Percentiles rank a stretch among this genome's conserved stretches.
Evolutionary conservation across 495 filamentous ascomycete species (phyloP).

Genomic region (Jackrogersella minutella): DNA sequence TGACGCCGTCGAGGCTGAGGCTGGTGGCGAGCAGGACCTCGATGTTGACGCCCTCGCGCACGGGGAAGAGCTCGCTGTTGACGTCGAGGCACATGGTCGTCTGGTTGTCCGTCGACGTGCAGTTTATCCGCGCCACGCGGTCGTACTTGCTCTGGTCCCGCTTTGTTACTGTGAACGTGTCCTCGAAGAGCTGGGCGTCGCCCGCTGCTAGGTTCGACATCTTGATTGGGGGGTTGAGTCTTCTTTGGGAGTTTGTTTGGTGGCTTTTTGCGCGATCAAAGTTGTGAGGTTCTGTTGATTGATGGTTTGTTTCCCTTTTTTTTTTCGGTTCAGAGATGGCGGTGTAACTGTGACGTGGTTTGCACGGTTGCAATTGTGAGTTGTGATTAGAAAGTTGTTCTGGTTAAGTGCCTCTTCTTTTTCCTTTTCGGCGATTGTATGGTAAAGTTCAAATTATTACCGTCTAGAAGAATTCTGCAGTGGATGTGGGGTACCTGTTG

Average conservation of each 20-base stretch:
- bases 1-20: constrained; percentile 82
- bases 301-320: no score
- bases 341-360: no score
- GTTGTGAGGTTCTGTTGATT: no score
- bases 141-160: constrained; percentile 90
- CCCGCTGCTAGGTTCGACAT: constrained; percentile 61
- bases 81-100: constrained; percentile 87
- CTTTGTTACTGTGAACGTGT: constrained; percentile 81
- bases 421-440: background rate
- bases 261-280: no score
- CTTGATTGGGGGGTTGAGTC: background rate
- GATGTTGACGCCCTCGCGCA: constrained; percentile 73
- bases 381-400: no score
- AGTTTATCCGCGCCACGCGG: constrained; percentile 83
- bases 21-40: constrained; percentile 83
- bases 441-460: background rate
- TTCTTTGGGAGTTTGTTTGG: background rate
- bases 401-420: no score
- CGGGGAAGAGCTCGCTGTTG: constrained; percentile 91
- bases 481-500: constrained; percentile 25
- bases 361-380: no score
- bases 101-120: constrained; percentile 71
- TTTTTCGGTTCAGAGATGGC: no score
- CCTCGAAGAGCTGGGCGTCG: constrained; percentile 91
- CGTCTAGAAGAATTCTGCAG: constrained; percentile 11